Evolutionary conservation across 768 basidiomycete genomes (phyloP).

Genomic region (Boletus sp.): DNA sequence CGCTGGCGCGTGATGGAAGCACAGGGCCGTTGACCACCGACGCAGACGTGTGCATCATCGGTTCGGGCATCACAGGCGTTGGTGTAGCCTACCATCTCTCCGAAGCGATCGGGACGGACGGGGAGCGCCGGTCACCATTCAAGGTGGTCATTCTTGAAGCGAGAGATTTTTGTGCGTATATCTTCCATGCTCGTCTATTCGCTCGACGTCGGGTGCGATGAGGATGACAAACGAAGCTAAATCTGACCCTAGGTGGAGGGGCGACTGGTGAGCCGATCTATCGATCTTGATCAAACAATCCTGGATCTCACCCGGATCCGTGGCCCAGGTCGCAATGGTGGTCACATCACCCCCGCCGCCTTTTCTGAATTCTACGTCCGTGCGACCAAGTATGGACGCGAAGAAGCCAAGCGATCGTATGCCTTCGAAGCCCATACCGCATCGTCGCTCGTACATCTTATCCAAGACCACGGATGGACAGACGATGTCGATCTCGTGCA

Average conservation of each 20-base stretch:
- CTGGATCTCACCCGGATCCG: background rate
- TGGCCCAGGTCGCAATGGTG: slow-evolving; percentile 69
- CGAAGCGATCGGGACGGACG: slow-evolving; percentile 19
- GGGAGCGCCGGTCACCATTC: slow-evolving; percentile 23
- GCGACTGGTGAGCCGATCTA: slow-evolving; percentile 55
- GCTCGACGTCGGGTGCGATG: background rate
- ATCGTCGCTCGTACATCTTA: slow-evolving; percentile 44
- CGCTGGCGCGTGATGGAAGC: slow-evolving; percentile 66
- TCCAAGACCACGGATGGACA: slow-evolving; percentile 42
- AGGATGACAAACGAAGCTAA: background rate
- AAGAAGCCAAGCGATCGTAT: slow-evolving; percentile 53
- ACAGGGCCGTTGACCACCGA: slow-evolving; percentile 51
- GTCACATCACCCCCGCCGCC: slow-evolving; percentile 58
- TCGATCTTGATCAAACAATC: background rate
- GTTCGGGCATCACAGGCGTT: slow-evolving; percentile 76
- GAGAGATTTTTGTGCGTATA: slow-evolving; percentile 73
- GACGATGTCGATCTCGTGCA: slow-evolving; percentile 59
- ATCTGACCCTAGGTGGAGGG: slow-evolving; percentile 51
- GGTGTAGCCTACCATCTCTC: slow-evolving; percentile 72
- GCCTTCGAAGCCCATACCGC: slow-evolving; percentile 58
- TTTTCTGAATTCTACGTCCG: slow-evolving; percentile 46
- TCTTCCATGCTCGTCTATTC: background rate
- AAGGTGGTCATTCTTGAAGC: slow-evolving; percentile 75
- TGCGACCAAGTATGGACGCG: slow-evolving; percentile 40
- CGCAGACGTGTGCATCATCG: slow-evolving; percentile 75